Percentiles rank a stretch among this genome's conserved stretches.
Conservation (phyloP, 2,329 filamentous ascomycete species). For the Neoscytalidium dimidiatum region DNA sequence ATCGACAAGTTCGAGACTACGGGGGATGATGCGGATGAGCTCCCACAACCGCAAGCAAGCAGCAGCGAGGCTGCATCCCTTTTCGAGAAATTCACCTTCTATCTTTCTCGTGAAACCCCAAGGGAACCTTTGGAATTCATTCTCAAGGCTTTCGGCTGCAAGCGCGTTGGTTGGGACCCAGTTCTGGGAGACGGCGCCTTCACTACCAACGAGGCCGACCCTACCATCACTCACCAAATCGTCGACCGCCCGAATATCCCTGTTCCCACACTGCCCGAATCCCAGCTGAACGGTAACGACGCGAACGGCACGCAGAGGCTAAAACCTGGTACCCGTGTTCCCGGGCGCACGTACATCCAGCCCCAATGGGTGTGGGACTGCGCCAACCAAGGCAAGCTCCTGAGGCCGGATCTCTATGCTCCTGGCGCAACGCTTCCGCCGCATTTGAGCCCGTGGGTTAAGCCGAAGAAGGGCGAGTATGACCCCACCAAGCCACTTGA, state of each 20-base stretch:
- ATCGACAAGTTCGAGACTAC: conserved; percentile 92
- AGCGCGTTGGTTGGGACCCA: conserved; percentile 90
- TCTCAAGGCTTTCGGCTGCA: conserved; percentile 91
- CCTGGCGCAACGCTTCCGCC: conserved; percentile 89
- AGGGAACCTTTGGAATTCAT: conserved; percentile 90
- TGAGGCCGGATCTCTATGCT: conserved; percentile 83
- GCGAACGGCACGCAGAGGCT: conserved; percentile 21
- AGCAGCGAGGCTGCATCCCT: conserved; percentile 71
- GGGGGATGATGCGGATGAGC: conserved; percentile 79
- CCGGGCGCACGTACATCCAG: conserved; percentile 91
- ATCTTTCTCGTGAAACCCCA: conserved; percentile 89
- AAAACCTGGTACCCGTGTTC: conserved; percentile 65
- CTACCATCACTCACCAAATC: conserved; percentile 92
- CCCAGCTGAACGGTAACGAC: conserved; percentile 47
- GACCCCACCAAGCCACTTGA: conserved; percentile 85
- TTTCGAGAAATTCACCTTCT: conserved; percentile 88
- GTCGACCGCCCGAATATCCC: conserved; percentile 81
- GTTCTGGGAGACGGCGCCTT: conserved; percentile 90
- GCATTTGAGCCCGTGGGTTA: conserved; percentile 95
- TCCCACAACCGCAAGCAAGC: conserved; percentile 74
- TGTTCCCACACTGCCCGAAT: conserved; percentile 37
- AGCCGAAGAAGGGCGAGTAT: conserved; percentile 81
- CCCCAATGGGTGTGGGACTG: conserved; percentile 99
- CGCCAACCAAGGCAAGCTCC: conserved; percentile 85
- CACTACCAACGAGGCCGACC: conserved; percentile 84